A percentile compares a stretch with the other conserved stretches of the same genome.
Evolutionary conservation across 106 monocot species (phyloP).

Genomic region (Platanthera zijinensis): DNA sequence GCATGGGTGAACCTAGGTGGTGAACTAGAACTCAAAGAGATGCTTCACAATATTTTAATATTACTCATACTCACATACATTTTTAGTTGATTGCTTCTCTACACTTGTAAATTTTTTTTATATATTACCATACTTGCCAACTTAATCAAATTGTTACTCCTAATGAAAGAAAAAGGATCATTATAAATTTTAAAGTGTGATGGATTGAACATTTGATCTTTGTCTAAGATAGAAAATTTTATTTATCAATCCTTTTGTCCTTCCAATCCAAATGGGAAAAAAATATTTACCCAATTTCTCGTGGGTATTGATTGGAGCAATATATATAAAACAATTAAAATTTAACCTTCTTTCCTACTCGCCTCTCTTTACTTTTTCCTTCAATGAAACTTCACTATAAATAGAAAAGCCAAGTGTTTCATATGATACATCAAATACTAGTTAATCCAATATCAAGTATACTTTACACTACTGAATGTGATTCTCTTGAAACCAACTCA

Average conservation of each 20-base stretch:
- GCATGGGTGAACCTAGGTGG: background rate
- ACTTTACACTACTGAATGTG: background rate
- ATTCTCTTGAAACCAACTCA: background rate
- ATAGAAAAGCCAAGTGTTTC: background rate
- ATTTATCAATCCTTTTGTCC: background rate
- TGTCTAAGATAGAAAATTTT: background rate
- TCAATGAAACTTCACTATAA: background rate
- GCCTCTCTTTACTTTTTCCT: background rate
- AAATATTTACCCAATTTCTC: background rate
- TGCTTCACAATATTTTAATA: background rate
- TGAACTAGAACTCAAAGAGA: background rate
- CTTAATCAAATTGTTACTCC: background rate
- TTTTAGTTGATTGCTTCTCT: too few species aligned
- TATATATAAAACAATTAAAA: background rate
- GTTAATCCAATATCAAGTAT: background rate
- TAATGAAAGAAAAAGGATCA: background rate
- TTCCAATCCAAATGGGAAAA: background rate
- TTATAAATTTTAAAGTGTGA: background rate
- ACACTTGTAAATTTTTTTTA: background rate
- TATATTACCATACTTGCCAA: background rate
- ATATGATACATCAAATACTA: background rate
- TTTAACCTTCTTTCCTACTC: background rate
- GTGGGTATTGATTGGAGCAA: background rate
- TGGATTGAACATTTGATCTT: background rate
- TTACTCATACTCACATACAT: background rate